Base-by-base conservation (phyloP, 1,284 basidiomycete species). In the Stygiomarasmius scandens region DNA sequence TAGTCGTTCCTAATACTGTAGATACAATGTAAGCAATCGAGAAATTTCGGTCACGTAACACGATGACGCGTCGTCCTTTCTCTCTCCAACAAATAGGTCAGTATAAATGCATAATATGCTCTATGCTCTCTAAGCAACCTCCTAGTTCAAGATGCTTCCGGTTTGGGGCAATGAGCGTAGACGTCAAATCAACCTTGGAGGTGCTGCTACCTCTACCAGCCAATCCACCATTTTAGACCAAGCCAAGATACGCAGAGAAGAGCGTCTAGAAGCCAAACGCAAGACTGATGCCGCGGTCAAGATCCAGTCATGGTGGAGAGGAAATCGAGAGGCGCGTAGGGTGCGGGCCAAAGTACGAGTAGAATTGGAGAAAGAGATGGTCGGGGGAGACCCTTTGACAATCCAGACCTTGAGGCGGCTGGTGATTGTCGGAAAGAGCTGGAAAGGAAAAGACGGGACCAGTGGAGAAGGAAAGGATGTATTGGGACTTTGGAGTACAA, bases 181-280 rank as follows among this genome's bases (percentile, higher is more conserved):
- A 54, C 81, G 87, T 27, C 78, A 83, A 61, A 93, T 93, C 64
- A 93, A 93, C 68, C 81, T 93, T 29, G 91, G 91, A n/a, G 87
- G 87, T 2, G 69, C 77, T 0, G 79, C 79, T 0, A 71, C 81
- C 14, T 77, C 79, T 9, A 66, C 82, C 16, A 77, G 83, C 0
- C 82, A 84, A 45, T 71, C 77, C 10, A 74, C 81, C 45, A 80
- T 93, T 61, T 73, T 92, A 43, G 77, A 82, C 60, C 77, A 83
- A 53, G 91, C 88, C 6, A 82, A 81, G 63, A 74, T 75, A 8
- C 76, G 81, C 53, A 79, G 89, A 38, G 73, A 77, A 51, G 82
- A 86, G 63, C 79, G 92, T 20, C 76, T 82, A 47, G 77, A 81
- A 49, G 72, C 76, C 20, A 82, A 85, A 54, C 77, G 74, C 55